Evolutionary conservation across 208 protist species (phyloP).

Genomic region (Leishmania turanica): DNA sequence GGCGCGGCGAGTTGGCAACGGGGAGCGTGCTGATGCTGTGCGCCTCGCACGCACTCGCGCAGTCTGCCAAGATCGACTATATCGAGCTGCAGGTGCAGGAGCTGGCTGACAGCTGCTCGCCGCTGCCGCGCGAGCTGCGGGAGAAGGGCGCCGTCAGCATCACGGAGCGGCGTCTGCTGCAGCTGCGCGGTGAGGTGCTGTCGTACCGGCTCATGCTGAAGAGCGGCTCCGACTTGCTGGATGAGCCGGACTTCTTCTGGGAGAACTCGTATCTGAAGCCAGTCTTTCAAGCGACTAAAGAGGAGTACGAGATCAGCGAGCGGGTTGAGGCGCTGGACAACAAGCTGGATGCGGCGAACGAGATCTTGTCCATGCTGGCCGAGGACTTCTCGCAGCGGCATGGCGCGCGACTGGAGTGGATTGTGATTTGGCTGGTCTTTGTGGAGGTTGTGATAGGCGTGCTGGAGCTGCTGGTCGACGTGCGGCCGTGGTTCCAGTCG

Average conservation of each 20-base stretch:
- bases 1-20: conserved; percentile 57
- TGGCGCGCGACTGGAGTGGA: conserved; percentile 79
- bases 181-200: conserved; percentile 73
- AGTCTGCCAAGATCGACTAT: conserved; percentile 86
- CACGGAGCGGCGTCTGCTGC: conserved; percentile 63
- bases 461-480: conserved; percentile 61
- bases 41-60: conserved; percentile 70
- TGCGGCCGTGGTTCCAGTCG: conserved; percentile 54
- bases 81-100: conserved; percentile 77
- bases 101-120: conserved; percentile 66
- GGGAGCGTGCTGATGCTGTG: conserved; percentile 70
- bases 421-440: conserved; percentile 86
- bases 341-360: conserved; percentile 76
- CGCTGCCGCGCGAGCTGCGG: conserved; percentile 64
- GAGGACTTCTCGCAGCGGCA: conserved; percentile 81
- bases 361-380: conserved; percentile 78
- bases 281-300: conserved; percentile 78
- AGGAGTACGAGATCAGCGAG: conserved; percentile 67
- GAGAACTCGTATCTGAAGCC: conserved; percentile 82
- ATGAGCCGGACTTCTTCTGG: conserved; percentile 86
- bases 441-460: conserved; percentile 84
- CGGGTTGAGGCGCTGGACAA: conserved; percentile 76
- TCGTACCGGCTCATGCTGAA: conserved; percentile 82
- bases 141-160: conserved; percentile 67
- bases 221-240: conserved; percentile 78